Evolutionary conservation across 1,284 basidiomycete genomes (phyloP), one percentile per base, ranked within the genome.

Genomic region (Apiotrichum gracile): DNA sequence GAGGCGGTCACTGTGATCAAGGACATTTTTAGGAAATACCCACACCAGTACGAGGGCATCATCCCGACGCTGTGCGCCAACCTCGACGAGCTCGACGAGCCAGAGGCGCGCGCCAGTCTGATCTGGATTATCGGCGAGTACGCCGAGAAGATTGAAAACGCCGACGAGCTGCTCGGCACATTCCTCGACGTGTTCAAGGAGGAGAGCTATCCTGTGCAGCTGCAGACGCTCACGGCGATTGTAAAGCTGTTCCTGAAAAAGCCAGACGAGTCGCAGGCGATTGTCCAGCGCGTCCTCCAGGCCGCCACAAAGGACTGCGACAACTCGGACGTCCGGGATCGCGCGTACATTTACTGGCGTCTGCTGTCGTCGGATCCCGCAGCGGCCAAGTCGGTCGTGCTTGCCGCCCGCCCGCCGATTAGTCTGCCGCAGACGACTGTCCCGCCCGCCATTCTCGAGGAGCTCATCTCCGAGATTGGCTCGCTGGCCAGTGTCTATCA

Each of bases 91-190:
- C 77, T 98, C 42, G 94, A 98, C 65, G 94, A 97, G 72, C 88
- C 94, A 0, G 94, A 98, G 73, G 87, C 93, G 3, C 97, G 97
- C 65, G 88, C 93, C 1, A 87, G 93, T 2, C 91, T 98, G 83
- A 85, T 99, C 52, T 99, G 96, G 96, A 93, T 98, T 65, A 81
- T 98, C 48, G 96, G 96, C 1, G 91, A 99, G 76, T 98, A 93
- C 68, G 91, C 94, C 6, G 85, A 98, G 70, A 83, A 87, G 64
- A 98, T 99, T 57, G 91, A 97, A 54, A 97, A 97, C 65, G 88
- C 87, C 9, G 92, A 97, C 68, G 93, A 98, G 65, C 80, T 98
- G 45, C 79, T 99, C 66, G 92, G 96, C 60, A 92, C 96, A 61
- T 81, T 97, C 55, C 78, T 93, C 42, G 93, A 88, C 61, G 86